A percentile compares a stretch with the other conserved stretches of the same genome.
Conservation (phyloP, 345 rosid genomes). For the Eucalyptus microcorys region DNA sequence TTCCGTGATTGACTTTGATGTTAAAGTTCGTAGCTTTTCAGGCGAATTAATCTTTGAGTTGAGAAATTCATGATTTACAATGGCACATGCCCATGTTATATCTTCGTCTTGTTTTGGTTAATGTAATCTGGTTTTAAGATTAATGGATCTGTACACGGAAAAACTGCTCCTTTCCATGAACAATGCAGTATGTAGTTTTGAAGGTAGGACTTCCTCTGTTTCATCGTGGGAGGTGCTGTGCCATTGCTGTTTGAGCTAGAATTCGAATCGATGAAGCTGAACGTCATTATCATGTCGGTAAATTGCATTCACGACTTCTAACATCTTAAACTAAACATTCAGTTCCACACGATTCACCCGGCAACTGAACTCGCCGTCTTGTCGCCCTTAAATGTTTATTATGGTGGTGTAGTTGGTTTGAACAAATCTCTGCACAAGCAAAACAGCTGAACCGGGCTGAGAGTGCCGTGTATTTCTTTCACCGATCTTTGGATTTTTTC, state of each 20-base stretch:
- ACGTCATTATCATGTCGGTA: not conserved
- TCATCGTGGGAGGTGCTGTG: not conserved
- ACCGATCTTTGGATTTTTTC: not conserved
- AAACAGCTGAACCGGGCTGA: not conserved
- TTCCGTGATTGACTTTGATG: not conserved
- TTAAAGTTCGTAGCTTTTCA: not conserved
- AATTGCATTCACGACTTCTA: not conserved
- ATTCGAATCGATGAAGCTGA: not conserved
- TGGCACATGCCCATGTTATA: not conserved
- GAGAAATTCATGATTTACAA: not conserved
- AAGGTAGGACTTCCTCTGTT: not conserved
- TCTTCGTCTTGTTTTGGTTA: not conserved
- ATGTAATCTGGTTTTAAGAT: not conserved
- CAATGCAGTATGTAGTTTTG: not conserved
- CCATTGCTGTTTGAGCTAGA: not conserved
- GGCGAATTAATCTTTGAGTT: not conserved
- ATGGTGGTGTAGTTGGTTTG: not conserved
- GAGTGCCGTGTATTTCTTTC: not conserved
- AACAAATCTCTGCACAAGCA: not conserved
- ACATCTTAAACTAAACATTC: not conserved
- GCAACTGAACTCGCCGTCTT: not conserved
- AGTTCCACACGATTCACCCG: not conserved
- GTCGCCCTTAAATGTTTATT: not conserved
- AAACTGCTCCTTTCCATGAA: not conserved
- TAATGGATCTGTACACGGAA: not conserved